These are phyloP conservation scores for Aspergillus nidulans DNA, from an alignment of 495 filamentous ascomycete genomes.

Conservation along the genomic window DNA sequence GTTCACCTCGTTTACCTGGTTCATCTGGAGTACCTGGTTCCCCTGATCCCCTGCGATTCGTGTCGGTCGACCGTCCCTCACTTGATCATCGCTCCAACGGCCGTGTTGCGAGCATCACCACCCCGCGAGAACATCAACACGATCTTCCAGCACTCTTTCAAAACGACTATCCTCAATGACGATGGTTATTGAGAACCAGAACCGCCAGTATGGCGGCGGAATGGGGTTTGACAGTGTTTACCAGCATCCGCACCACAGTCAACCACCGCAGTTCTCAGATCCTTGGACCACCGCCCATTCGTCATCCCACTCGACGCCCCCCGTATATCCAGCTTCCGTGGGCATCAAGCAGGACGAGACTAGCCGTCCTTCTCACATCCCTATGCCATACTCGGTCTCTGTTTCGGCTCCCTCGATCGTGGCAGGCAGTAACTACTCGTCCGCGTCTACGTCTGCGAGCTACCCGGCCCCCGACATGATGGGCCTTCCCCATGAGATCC, in stretches of 20 bases:
- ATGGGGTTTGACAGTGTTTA: constrained; percentile 78
- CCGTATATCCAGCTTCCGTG: constrained; percentile 54
- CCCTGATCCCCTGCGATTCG: neutral
- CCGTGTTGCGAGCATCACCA: constrained; percentile 2
- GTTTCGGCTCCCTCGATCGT: constrained; percentile 66
- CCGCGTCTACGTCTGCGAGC: constrained; percentile 28
- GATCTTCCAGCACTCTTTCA: neutral
- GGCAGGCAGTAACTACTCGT: constrained; percentile 66
- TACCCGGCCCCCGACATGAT: constrained; percentile 68
- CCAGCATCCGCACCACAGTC: constrained; percentile 60
- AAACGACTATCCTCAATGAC: constrained; percentile 53
- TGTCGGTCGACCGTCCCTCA: constrained; percentile 10
- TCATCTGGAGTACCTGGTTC: neutral
- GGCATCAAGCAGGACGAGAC: constrained; percentile 55
- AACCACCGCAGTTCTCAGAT: constrained; percentile 89
- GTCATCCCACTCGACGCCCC: constrained; percentile 52
- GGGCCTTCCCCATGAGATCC: constrained; percentile 65
- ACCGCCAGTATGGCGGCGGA: constrained; percentile 67
- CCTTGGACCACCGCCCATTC: constrained; percentile 68
- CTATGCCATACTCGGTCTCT: constrained; percentile 72
- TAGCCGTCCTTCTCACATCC: constrained; percentile 56
- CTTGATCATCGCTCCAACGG: constrained; percentile 24
- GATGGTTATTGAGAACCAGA: constrained; percentile 85
- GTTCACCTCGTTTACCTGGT: no score
- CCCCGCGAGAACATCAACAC: neutral